These are phyloP conservation scores for Cryptosporidium canis DNA, from an alignment of 169 alveolate species.

Conservation along the genomic window DNA sequence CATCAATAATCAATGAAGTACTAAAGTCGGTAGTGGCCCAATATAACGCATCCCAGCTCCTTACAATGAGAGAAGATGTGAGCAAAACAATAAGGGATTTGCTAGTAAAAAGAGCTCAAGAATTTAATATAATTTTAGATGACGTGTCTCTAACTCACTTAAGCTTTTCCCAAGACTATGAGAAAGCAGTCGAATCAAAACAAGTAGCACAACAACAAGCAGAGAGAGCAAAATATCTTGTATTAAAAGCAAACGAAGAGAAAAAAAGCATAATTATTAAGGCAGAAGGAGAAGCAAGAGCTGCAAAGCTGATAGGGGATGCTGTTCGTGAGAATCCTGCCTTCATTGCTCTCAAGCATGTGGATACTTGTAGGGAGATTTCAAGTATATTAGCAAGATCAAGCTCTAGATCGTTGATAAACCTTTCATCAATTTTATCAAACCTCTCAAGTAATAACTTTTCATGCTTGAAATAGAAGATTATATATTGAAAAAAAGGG, in stretches of 20 bases:
- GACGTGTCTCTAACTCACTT: constrained; percentile 95
- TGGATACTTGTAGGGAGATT: constrained; percentile 94
- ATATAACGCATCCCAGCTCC: constrained; percentile 94
- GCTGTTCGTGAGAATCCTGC: constrained; percentile 90
- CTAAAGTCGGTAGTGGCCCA: constrained; percentile 96
- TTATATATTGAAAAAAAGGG: not conserved
- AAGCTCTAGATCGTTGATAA: constrained; percentile 84
- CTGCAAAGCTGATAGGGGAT: constrained; percentile 89
- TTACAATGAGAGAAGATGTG: constrained; percentile 95
- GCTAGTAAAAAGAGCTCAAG: constrained; percentile 92
- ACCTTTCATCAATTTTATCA: constrained; percentile 7
- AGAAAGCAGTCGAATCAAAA: constrained; percentile 96
- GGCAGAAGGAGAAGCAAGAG: constrained; percentile 96
- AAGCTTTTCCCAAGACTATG: constrained; percentile 90
- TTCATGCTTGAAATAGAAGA: not conserved
- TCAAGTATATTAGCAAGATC: constrained; percentile 89
- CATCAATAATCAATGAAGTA: constrained; percentile 96
- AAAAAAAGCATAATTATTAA: constrained; percentile 93
- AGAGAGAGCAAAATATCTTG: constrained; percentile 94
- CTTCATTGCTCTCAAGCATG: constrained; percentile 91
- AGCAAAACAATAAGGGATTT: constrained; percentile 87
- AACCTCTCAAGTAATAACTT: not conserved
- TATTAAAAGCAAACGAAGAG: constrained; percentile 94
- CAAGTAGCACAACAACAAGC: constrained; percentile 98
- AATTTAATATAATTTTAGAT: constrained; percentile 93